These are phyloP conservation scores for Penicillium coprophilum DNA, from an alignment of 495 filamentous ascomycete species.

Conservation along the genomic window DNA sequence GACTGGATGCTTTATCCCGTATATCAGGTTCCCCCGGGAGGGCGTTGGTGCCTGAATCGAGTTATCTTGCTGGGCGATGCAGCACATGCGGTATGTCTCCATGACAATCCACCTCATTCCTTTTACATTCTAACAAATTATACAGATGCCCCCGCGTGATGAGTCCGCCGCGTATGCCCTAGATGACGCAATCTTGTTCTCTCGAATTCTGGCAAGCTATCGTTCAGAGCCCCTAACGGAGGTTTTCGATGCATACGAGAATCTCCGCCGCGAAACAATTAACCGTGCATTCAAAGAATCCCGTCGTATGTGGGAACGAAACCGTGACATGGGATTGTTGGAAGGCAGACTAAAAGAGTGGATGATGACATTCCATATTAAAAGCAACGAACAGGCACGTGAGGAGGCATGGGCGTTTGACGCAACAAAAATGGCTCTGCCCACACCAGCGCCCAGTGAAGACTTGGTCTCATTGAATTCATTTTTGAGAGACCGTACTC, in stretches of 20 bases:
- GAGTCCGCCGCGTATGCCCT: conserved; percentile 61
- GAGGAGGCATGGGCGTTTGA: conserved; percentile 44
- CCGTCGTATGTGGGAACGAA: conserved; percentile 42
- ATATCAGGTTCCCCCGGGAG: conserved; percentile 52
- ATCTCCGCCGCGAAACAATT: conserved; percentile 49
- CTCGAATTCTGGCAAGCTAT: conserved; percentile 45
- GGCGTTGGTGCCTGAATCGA: conserved; percentile 50
- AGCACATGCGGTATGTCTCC: conserved; percentile 55
- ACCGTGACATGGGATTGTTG: conserved; percentile 42
- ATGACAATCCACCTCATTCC: neutral
- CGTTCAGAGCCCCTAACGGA: conserved; percentile 39
- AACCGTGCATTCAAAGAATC: conserved; percentile 54
- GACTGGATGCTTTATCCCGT: conserved; percentile 64
- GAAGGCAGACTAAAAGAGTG: conserved; percentile 42
- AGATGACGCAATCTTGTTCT: conserved; percentile 60
- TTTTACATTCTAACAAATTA: conserved; percentile 12
- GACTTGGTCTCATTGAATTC: conserved; percentile 26
- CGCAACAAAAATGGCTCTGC: conserved; percentile 32
- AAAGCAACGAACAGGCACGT: conserved; percentile 28
- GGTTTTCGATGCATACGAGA: conserved; percentile 54
- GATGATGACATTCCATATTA: conserved; percentile 36
- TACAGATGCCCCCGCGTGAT: conserved; percentile 61
- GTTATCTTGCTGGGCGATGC: conserved; percentile 57
- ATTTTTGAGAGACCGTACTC: conserved; percentile 23
- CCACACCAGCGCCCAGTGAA: conserved; percentile 25